A percentile compares a stretch with the other conserved stretches of the same genome.
Conservation (phyloP, 2,329 filamentous ascomycete genomes). For the Scleromitrula shiraiana region DNA sequence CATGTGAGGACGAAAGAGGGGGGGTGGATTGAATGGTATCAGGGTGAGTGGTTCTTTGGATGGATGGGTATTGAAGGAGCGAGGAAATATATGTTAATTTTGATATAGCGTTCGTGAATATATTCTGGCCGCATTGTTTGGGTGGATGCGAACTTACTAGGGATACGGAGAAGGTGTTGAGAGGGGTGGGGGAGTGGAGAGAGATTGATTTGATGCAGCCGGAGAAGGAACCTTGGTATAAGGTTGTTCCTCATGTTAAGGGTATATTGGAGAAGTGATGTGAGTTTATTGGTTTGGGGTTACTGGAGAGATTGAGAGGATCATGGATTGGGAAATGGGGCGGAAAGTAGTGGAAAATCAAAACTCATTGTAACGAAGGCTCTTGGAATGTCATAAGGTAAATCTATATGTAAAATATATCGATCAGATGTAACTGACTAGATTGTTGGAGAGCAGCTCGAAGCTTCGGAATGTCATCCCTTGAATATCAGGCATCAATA, state of each 20-base stretch:
- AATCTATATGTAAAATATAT: no score
- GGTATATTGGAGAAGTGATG: slow-evolving; percentile 25
- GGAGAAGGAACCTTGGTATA: slow-evolving; percentile 17
- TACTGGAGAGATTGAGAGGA: no score
- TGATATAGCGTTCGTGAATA: slow-evolving; percentile 17
- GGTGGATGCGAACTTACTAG: slow-evolving; percentile 25
- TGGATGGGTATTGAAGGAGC: no score
- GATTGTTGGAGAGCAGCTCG: not conserved
- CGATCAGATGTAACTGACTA: no score
- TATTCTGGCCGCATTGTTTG: slow-evolving; percentile 24
- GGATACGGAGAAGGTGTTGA: slow-evolving; percentile 22
- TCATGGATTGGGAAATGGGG: no score
- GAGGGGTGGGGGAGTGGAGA: slow-evolving; percentile 22
- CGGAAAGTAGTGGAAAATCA: no score
- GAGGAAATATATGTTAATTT: slow-evolving; percentile 3
- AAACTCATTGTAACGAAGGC: no score
- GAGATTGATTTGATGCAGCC: slow-evolving; percentile 23
- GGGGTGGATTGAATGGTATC: slow-evolving; percentile 18
- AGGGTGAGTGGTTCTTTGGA: slow-evolving; percentile 25
- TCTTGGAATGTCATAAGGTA: no score
- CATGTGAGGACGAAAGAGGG: slow-evolving; percentile 22
- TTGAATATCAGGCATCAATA: not conserved
- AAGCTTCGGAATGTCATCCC: not conserved
- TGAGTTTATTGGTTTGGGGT: no score
- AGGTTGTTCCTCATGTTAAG: slow-evolving; percentile 23